Percentiles rank a stretch among this genome's conserved stretches.
These are phyloP conservation scores for Trichophyton mentagrophytes DNA, from an alignment of 2,329 filamentous ascomycete genomes.

Conservation along the genomic window DNA sequence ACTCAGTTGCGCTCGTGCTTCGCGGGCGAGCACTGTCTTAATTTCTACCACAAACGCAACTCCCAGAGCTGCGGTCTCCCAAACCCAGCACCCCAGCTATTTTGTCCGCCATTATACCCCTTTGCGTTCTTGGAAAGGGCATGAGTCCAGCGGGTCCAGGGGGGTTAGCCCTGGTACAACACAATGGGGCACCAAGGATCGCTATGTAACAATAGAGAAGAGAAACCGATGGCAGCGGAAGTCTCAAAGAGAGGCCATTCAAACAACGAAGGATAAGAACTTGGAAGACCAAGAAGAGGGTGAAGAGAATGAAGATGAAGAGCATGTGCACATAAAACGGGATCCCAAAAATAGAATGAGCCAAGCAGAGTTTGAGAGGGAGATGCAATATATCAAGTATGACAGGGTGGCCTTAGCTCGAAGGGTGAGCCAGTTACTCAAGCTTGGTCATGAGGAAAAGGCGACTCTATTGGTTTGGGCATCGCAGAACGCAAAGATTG, in stretches of 20 bases:
- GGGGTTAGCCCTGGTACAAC: neutral
- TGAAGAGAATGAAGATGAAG: neutral
- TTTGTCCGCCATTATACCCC: neutral
- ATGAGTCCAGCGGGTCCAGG: neutral
- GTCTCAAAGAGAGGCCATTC: neutral
- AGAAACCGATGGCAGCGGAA: neutral
- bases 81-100: neutral
- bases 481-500: conserved; percentile 49
- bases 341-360: conserved; percentile 12
- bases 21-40: neutral
- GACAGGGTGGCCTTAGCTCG: conserved; percentile 64
- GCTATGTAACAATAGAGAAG: neutral
- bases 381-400: conserved; percentile 45
- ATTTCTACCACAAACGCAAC: neutral
- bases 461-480: conserved; percentile 55
- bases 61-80: neutral
- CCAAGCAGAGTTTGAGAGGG: conserved; percentile 34
- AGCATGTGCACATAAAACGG: neutral
- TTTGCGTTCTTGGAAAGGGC: neutral
- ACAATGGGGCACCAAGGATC: neutral
- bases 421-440: conserved; percentile 50
- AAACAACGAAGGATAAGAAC: neutral
- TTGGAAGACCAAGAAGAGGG: neutral
- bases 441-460: conserved; percentile 48
- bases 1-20: conserved; percentile 5